Percentiles rank a stretch among this genome's conserved stretches.
These are phyloP conservation scores for Blepharisma undulans DNA, from an alignment of 169 alveolate genomes.

Conservation along the genomic window DNA sequence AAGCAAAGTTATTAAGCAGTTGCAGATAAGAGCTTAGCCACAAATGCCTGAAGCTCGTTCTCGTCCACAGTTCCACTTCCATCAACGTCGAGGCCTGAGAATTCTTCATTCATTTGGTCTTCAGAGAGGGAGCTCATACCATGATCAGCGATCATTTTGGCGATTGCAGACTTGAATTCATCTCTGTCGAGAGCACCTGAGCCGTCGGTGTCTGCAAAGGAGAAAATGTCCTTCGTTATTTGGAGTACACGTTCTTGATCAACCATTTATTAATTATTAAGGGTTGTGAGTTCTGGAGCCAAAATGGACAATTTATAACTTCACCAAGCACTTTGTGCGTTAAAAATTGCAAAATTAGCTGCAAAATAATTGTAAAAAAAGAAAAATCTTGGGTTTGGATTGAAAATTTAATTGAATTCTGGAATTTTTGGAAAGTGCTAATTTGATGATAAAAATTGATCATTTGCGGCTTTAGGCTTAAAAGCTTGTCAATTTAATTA, in stretches of 20 bases:
- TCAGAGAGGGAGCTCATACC: constrained; percentile 47
- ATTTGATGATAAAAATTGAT: neutral
- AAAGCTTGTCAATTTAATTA: neutral
- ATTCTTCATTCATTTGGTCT: constrained; percentile 43
- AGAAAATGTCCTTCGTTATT: constrained; percentile 42
- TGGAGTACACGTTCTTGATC: neutral
- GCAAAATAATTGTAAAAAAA: no score
- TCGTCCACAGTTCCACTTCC: constrained; percentile 43
- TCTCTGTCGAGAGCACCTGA: constrained; percentile 44
- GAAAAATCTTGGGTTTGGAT: neutral
- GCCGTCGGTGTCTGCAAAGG: constrained; percentile 44
- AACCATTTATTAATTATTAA: neutral
- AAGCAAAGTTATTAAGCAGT: neutral
- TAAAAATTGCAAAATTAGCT: neutral
- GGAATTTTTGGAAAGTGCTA: neutral
- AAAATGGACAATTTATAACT: neutral
- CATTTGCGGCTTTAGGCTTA: no score
- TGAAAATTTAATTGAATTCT: neutral
- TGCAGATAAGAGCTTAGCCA: constrained; percentile 38
- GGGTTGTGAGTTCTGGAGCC: neutral
- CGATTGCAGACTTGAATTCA: constrained; percentile 46
- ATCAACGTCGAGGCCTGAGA: constrained; percentile 47
- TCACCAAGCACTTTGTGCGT: neutral
- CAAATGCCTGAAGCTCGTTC: constrained; percentile 41
- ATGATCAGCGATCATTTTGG: constrained; percentile 23